Base-by-base conservation (phyloP, 257 asterid species). In the Scutellaria barbata region DNA sequence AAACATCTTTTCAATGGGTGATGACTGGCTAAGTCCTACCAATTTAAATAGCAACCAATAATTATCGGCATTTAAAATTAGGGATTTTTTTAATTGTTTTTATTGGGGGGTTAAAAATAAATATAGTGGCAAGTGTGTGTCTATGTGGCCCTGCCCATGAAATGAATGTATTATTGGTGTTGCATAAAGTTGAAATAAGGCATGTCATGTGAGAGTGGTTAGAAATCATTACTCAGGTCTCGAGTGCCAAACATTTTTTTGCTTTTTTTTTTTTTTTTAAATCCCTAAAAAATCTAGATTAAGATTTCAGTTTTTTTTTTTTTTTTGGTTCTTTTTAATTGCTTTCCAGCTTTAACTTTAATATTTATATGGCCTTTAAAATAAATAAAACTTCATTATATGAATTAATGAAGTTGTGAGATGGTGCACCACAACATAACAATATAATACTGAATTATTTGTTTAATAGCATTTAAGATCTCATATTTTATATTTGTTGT, bases 141-240 rank as follows among this genome's bases (percentile, higher is more conserved):
- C 17, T 8, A 62, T 20, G 75, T 74, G 81, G 81, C 37, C 59
- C 67, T 10, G 18, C 73, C 68, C 65, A 65, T 54, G 67, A 69
- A 72, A 74, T 66, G 56, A 61, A 68, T 72, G 41, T 75, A 79
- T 79, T 61, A 81, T 84, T 76, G 76, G 71, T 76, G 84, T 81
- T 46, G 76, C 68, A 30, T 76, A 81, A 76, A 84, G 85, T 59
- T 63, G 76, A 35, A 52, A 50, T 54, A 45, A 76, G 77, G 84
- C 86, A 84, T 81, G 83, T 60, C 89, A 84, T 79, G 89, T 81
- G 86, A 56, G 73, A 62, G 82, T 68, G 59, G 83, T 68, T 80
- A 69, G 47, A 16, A 70, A 80, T 83, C 76, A 83, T 79, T 57
- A 52, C 56, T 37, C 37, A 46, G 18, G 13, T 13, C 42, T 51